These are phyloP conservation scores for Pisolithus marmoratus DNA, from an alignment of 768 basidiomycete genomes.

Conservation along the genomic window DNA sequence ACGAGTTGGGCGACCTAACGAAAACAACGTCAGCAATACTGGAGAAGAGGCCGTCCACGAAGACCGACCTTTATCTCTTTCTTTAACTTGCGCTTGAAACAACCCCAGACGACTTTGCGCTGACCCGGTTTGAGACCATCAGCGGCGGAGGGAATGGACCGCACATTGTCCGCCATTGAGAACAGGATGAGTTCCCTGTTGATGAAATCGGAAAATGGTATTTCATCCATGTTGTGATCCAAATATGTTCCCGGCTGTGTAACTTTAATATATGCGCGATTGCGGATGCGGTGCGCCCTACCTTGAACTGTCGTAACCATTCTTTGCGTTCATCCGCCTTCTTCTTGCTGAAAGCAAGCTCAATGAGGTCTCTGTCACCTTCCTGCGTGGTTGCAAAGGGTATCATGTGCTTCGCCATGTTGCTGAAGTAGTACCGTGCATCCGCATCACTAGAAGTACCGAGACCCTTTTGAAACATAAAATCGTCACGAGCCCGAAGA, in stretches of 20 bases:
- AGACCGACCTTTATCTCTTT: slow-evolving; percentile 76
- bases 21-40: neutral
- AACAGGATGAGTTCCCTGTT: slow-evolving; percentile 97
- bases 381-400: slow-evolving; percentile 78
- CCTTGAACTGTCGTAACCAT: slow-evolving; percentile 92
- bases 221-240: slow-evolving; percentile 81
- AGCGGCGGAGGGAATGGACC: slow-evolving; percentile 90
- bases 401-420: slow-evolving; percentile 92
- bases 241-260: slow-evolving; percentile 86
- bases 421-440: slow-evolving; percentile 87
- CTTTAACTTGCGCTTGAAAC: slow-evolving; percentile 92
- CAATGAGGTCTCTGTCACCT: slow-evolving; percentile 85
- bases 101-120: slow-evolving; percentile 92
- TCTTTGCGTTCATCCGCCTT: slow-evolving; percentile 98
- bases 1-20: slow-evolving; percentile 85
- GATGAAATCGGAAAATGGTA: slow-evolving; percentile 91
- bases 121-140: slow-evolving; percentile 98
- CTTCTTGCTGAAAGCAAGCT: slow-evolving; percentile 99
- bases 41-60: neutral
- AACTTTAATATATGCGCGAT: neutral
- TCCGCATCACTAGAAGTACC: slow-evolving; percentile 90
- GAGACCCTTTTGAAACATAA: slow-evolving; percentile 65
- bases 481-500: neutral
- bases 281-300: slow-evolving; percentile 20
- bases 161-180: slow-evolving; percentile 99